Evolutionary conservation across 2,329 filamentous ascomycete species (phyloP), one percentile per base, ranked within the genome.

Genomic region (Venturia oleaginea): DNA sequence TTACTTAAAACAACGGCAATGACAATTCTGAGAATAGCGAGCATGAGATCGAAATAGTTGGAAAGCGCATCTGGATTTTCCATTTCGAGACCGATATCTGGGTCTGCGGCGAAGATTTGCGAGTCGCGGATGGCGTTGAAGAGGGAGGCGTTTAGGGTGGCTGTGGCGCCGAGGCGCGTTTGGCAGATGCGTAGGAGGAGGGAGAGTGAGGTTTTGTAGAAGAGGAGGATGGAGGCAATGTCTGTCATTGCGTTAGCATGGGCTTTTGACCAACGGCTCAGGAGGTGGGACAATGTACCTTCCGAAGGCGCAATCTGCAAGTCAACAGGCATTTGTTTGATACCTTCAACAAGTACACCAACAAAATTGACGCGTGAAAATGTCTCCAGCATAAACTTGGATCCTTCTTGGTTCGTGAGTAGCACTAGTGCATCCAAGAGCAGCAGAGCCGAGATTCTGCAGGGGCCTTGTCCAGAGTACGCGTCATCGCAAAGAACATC

Each of bases 401-500:
- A 90, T 61, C 86, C 82, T 71, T 93, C 88, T 42, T 85, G 81
- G 63, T 85, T 86, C 57, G 88, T 89, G 62, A 96, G 79, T 54
- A 86, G 84, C 38, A 95, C 86, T 17, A 97, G 77, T 0, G 89
- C 84, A 63, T 89, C 87, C 40, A 99, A 81, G n/a, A 97, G 81
- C 43, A 97, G 83, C 54, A 97, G 80, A 13, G 94, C 92, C 0
- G 93, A 88, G 3, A 95, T 86, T 72, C 95, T 90, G 74, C 91
- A 95, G 15, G 83, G 84, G 43, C 89, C 84, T 71, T 93, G 89
- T 46, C 92, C 91, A 66, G 89, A 87, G 73, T 92, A 93, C 24
- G 92, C 92, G 77, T 99, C 94, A 71, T 99, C 94, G 72, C 92
- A 97, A 54, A 97, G 82, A 32, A 91, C 86, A 69, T 93, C 91